These are phyloP conservation scores for Pichia cabralensis DNA, from an alignment of 805 yeast genomes.

Conservation along the genomic window DNA sequence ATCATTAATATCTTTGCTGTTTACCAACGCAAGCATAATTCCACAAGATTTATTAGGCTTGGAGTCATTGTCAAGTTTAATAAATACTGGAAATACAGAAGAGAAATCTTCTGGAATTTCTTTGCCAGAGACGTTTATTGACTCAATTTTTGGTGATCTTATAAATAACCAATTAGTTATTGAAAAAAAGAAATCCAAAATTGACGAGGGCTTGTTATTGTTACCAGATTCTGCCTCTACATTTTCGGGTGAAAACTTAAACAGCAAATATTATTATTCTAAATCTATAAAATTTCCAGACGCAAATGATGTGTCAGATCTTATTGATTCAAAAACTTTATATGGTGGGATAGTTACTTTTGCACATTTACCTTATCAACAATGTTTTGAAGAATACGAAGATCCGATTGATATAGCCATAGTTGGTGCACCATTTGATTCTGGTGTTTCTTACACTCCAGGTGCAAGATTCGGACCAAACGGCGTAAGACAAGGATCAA, in stretches of 20 bases:
- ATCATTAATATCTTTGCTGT: too few species aligned
- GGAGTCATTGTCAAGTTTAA: too few species aligned
- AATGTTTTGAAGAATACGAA: conserved; percentile 37
- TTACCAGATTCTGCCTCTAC: too few species aligned
- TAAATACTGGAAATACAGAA: too few species aligned
- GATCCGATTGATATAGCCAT: conserved; percentile 41
- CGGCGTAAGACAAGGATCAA: conserved; percentile 32
- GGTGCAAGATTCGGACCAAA: conserved; percentile 55
- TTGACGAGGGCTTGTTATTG: too few species aligned
- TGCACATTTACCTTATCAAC: conserved; percentile 39
- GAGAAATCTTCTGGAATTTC: too few species aligned
- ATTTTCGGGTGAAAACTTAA: too few species aligned
- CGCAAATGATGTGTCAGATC: conserved; percentile 29
- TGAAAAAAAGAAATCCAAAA: conserved; percentile 2
- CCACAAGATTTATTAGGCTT: conserved; percentile 4
- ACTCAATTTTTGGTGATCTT: conserved; percentile 17
- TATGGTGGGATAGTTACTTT: conserved; percentile 48
- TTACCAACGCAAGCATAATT: background rate
- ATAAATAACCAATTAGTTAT: conserved; percentile 10
- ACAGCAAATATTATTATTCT: conserved; percentile 12
- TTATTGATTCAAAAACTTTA: conserved; percentile 10
- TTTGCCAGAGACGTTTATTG: conserved; percentile 14
- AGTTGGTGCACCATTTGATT: conserved; percentile 51
- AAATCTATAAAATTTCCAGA: conserved; percentile 24
- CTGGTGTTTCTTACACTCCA: conserved; percentile 45